Evolutionary conservation across 768 basidiomycete genomes (phyloP), one percentile per base, ranked within the genome.

Genomic region (Russula abietina): DNA sequence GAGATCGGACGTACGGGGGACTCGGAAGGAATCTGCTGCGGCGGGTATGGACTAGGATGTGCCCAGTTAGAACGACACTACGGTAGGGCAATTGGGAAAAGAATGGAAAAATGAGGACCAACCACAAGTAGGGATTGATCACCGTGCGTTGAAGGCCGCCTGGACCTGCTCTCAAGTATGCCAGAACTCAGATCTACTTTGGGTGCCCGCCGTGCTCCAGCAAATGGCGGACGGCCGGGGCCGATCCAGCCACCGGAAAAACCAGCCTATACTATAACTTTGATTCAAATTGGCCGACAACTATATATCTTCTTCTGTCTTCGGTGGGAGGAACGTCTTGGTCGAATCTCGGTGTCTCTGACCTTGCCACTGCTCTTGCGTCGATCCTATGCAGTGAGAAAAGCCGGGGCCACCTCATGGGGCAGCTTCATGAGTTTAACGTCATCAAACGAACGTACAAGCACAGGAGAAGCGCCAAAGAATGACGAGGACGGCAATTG

Each of bases 161-260:
- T 81, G 73, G 19, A 89, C 80, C 0, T 84, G 80, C 11, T 68
- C 71, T 4, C 74, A 70, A 60, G 80, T 43, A 91, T 76, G 71
- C 89, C 38, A 91, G 67, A 1, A 91, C 73, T 17, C 89, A 79
- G 17, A 91, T 89, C 17, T 74, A 76, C 43, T 74, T 76, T 0
- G 86, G 83, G 64, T 88, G 79, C 72, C 91, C 89, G 1, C 89
- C 89, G 2, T 89, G 82, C 56, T 83, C 77, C 4, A 91, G 62
- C 2, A 91, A 75, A 49, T 88, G 83, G 0, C 83, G 75, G 4
- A 86, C 84, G n/a, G n/a, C n/a, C n/a, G n/a, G n/a, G n/a, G n/a
- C n/a, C n/a, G 41, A 91, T 84, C 89, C 89, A 91, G 8, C 87
- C 86, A 14, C 89, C 89, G 3, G 89, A 72, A 62, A 90, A 89